These are phyloP conservation scores for Lepiota brunneoincarnata DNA, from an alignment of 768 basidiomycete genomes.

Conservation along the genomic window DNA sequence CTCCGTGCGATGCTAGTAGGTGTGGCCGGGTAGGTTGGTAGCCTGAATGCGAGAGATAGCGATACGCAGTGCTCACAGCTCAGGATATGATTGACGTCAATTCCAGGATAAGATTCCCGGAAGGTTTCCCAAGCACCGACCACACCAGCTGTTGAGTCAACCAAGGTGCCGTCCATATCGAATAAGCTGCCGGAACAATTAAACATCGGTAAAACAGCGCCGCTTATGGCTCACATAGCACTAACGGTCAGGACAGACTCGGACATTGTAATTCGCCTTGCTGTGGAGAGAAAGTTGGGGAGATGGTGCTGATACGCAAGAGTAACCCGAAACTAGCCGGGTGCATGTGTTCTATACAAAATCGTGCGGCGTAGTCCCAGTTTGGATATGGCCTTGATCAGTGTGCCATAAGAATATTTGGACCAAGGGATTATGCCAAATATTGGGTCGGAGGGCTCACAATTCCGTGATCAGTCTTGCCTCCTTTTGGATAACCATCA, in stretches of 20 bases:
- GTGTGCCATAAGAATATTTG: constrained; percentile 27
- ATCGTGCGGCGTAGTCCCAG: not conserved
- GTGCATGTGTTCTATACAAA: not conserved
- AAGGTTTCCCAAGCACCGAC: constrained; percentile 83
- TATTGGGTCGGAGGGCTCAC: constrained; percentile 24
- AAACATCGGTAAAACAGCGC: constrained; percentile 17
- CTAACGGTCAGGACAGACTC: constrained; percentile 33
- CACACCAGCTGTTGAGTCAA: constrained; percentile 83
- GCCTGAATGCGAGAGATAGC: constrained; percentile 5
- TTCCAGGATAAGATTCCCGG: constrained; percentile 60
- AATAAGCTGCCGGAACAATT: constrained; percentile 49
- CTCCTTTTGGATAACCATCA: constrained; percentile 17
- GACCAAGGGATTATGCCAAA: constrained; percentile 35
- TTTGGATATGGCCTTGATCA: not conserved
- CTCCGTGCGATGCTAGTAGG: constrained; percentile 68
- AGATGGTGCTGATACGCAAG: constrained; percentile 12
- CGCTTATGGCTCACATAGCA: constrained; percentile 37
- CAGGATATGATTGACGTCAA: constrained; percentile 60
- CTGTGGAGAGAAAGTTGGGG: not conserved
- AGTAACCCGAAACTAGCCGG: constrained; percentile 12
- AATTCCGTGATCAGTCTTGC: constrained; percentile 17
- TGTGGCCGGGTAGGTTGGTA: constrained; percentile 10
- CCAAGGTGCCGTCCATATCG: constrained; percentile 82
- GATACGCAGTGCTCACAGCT: constrained; percentile 45
- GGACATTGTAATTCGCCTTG: constrained; percentile 26